Conservation (phyloP, 2,329 filamentous ascomycete species). For the Diaporthe ilicicola region DNA sequence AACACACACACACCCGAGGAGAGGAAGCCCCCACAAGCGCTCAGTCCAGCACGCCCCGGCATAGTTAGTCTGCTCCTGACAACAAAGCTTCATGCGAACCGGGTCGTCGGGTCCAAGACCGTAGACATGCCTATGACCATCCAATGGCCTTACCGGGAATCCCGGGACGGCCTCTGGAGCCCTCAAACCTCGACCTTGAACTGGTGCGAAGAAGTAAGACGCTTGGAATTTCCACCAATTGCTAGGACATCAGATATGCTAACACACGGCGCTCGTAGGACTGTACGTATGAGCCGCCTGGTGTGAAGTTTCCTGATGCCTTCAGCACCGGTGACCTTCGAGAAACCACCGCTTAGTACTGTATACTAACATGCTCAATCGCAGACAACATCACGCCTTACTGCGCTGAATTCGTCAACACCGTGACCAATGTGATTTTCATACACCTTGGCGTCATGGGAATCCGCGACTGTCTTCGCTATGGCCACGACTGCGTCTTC, state of each 20-base stretch:
- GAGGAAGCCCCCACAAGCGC: not conserved
- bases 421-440: constrained; percentile 84
- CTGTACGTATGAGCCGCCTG: not conserved
- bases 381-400: constrained; percentile 46
- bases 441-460: constrained; percentile 81
- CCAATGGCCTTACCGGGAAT: constrained; percentile 46
- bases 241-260: not conserved
- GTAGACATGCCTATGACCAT: constrained; percentile 33
- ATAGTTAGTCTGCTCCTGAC: not conserved
- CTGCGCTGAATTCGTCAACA: constrained; percentile 57
- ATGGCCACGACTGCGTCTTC: constrained; percentile 81
- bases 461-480: constrained; percentile 73
- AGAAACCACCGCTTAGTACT: not conserved
- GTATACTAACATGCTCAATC: constrained; percentile 39
- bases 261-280: constrained; percentile 12
- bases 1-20: not conserved
- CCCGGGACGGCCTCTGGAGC: constrained; percentile 48
- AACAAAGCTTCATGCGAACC: constrained; percentile 1
- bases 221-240: not conserved
- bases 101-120: not conserved
- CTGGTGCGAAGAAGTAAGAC: constrained; percentile 49
- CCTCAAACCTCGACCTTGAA: constrained; percentile 49
- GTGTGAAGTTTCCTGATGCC: not conserved
- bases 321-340: no score
- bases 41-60: not conserved